Conservation (phyloP, 73 alveolate species). For the Stentor coeruleus region DNA sequence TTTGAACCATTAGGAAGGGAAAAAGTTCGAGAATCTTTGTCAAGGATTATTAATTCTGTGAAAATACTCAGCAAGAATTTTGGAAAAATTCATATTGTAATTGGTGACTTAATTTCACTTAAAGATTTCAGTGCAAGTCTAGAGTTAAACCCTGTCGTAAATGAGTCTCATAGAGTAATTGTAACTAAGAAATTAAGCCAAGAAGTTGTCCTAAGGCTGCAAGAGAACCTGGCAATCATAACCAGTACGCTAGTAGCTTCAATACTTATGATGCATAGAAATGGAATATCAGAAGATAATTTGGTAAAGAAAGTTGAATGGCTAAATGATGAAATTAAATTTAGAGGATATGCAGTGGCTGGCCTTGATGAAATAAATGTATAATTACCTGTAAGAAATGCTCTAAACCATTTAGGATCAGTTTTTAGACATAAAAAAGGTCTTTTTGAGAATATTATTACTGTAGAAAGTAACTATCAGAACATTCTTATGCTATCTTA, state of each 20-base stretch:
- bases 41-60: slow-evolving; percentile 67
- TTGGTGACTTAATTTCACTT: slow-evolving; percentile 66
- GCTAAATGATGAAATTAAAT: slow-evolving; percentile 51
- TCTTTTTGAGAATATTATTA: slow-evolving; percentile 69
- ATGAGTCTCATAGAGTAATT: background rate
- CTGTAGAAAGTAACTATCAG: slow-evolving; percentile 66
- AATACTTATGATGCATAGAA: slow-evolving; percentile 66
- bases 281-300: slow-evolving; percentile 78
- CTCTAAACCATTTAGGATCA: slow-evolving; percentile 39
- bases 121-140: slow-evolving; percentile 32
- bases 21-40: slow-evolving; percentile 76
- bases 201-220: slow-evolving; percentile 40
- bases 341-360: slow-evolving; percentile 60
- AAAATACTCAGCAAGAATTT: slow-evolving; percentile 63
- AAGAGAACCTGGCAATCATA: slow-evolving; percentile 52
- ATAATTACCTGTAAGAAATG: slow-evolving; percentile 46
- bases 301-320: slow-evolving; percentile 64
- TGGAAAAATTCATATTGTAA: slow-evolving; percentile 70
- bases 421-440: slow-evolving; percentile 54
- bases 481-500: slow-evolving; percentile 75
- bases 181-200: slow-evolving; percentile 26
- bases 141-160: background rate
- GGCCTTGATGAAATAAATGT: slow-evolving; percentile 34
- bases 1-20: slow-evolving; percentile 80
- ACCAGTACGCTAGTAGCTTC: slow-evolving; percentile 80